Conservation (phyloP, 176 grass and related monocot genomes). For the Triticum monococcum region DNA sequence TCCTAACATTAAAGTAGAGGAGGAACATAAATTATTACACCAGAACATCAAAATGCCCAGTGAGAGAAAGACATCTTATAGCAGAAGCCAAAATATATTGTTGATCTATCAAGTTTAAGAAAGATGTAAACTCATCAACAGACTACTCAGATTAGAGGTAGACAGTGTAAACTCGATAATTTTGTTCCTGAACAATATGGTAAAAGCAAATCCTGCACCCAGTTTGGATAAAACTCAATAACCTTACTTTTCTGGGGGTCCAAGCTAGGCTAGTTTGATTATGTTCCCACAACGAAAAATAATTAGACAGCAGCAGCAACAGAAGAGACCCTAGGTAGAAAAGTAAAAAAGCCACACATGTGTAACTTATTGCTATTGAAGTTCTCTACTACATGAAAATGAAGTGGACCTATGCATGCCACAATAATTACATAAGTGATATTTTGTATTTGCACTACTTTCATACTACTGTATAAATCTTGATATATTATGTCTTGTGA, state of each 20-base stretch:
- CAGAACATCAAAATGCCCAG: constrained; percentile 1
- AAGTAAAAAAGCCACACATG: not conserved
- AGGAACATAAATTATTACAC: constrained; percentile 4
- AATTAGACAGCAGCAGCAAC: not conserved
- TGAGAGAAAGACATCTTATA: not conserved
- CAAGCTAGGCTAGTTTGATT: not conserved
- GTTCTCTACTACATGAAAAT: constrained; percentile 2
- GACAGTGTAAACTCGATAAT: not conserved
- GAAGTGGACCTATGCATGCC: not conserved
- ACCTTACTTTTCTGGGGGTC: not conserved
- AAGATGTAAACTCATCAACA: constrained; percentile 9
- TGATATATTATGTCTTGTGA: not conserved
- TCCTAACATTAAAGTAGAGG: constrained; percentile 41
- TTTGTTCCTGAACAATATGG: constrained; percentile 10
- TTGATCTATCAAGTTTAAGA: not conserved
- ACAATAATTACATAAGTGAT: not conserved
- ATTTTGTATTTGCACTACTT: constrained; percentile 9
- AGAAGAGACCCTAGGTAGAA: not conserved
- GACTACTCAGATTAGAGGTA: not conserved
- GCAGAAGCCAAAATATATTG: constrained; percentile 28
- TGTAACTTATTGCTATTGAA: not conserved
- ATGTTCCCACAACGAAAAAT: not conserved
- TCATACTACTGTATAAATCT: not conserved
- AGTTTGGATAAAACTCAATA: not conserved
- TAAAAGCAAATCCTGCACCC: not conserved